Evolutionary conservation across 306 rosid genomes (phyloP).

Genomic region (Fragaria nilgerrensis): DNA sequence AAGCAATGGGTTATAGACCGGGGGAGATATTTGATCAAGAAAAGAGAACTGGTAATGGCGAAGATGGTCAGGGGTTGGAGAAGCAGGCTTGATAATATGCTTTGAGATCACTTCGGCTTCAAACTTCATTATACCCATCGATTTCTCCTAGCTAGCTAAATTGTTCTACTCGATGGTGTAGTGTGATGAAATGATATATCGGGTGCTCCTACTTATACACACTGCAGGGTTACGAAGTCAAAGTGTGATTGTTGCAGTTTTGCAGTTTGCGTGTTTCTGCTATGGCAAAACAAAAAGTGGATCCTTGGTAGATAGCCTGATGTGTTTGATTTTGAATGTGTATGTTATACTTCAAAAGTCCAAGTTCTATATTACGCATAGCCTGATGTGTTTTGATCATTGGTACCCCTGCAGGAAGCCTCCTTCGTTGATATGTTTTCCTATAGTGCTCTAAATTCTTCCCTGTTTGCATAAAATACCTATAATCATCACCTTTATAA

Average conservation of each 20-base stretch:
- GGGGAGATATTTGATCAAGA: slow-evolving; percentile 53
- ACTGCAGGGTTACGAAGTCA: background rate
- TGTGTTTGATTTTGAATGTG: background rate
- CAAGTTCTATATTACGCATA: too few relatives aligned
- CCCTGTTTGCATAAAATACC: too few relatives aligned
- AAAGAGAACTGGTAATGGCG: slow-evolving; percentile 45
- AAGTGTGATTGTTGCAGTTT: background rate
- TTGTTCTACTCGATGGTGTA: background rate
- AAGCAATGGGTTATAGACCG: slow-evolving; percentile 29
- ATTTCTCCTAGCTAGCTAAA: background rate
- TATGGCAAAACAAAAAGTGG: background rate
- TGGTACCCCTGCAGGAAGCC: too few relatives aligned
- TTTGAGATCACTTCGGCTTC: slow-evolving; percentile 30
- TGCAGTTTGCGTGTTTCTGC: too few relatives aligned
- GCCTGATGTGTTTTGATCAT: too few relatives aligned
- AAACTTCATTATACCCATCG: background rate
- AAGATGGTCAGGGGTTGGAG: slow-evolving; percentile 38
- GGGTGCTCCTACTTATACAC: background rate
- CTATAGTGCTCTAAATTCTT: background rate
- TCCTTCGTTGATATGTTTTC: background rate
- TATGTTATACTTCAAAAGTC: background rate
- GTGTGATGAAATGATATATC: background rate
- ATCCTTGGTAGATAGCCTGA: background rate
- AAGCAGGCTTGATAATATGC: slow-evolving; percentile 41
- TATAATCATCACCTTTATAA: background rate